Base-by-base conservation (phyloP, 1,284 basidiomycete genomes). In the Ceratobasidium sp. region DNA sequence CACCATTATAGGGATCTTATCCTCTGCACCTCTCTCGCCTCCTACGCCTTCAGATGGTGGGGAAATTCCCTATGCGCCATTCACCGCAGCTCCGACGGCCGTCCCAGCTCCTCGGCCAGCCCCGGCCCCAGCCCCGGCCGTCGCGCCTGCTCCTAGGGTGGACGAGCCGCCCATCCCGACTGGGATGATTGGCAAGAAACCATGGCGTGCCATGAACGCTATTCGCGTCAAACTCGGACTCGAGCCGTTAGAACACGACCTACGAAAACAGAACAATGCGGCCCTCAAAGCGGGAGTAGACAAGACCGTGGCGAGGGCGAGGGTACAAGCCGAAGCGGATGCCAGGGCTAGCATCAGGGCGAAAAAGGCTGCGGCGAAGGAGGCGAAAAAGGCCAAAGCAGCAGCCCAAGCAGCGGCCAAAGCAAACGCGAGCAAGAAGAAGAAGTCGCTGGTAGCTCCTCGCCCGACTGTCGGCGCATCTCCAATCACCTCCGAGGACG, bases 11-110 rank as follows among this genome's bases (percentile, higher is more conserved):
- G 56, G 27, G 22, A 72, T 72, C 45, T 19, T 72, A n/a, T 44
- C 67, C 51, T 24, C 67, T 24, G 67, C 56, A 6, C 67, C 67
- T 15, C 45, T 72, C 6, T 72, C 67, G 6, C 67, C 67, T 33
- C 67, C 56, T 31, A 60, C 67, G 5, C 67, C 67, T 15, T 72
- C 67, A 27, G 67, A 72, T 33, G 44, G 45, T 31, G 56, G 56
- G 5, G 67, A 72, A 24, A 72, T 72, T 44, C 67, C 67, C 1
- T 72, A 72, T n/a, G 45, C 50, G 24, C 56, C 67, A 14, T 72
- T 72, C 47, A 72, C 67, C 27, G 36, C 67, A 15, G 67, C 67
- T 24, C 67, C 67, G 27, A 72, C 67, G 41, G 67, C 67, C 24
- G 56, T 72, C 14, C 15, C 56, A 19, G 56, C 50, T n/a, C 67